phyloP scores from a whole-genome alignment of 1,284 basidiomycete genomes.

The Apiotrichum gracile region DNA sequence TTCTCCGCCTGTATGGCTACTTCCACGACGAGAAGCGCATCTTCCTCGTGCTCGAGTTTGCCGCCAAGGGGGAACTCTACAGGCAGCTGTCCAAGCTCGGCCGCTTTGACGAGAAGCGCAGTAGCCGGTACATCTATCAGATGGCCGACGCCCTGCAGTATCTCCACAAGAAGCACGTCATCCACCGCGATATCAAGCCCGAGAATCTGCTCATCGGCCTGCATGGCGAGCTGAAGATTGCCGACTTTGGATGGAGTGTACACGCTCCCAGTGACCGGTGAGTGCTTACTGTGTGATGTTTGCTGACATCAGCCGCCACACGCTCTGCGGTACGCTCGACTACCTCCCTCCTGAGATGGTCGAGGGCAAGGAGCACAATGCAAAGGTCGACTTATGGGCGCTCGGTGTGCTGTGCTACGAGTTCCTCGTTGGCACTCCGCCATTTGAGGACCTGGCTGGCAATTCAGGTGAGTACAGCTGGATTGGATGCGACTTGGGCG shows the following conservation, averaged over 20 bases:
- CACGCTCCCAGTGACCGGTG: constrained; percentile 83
- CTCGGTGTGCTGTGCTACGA: constrained; percentile 94
- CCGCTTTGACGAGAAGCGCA: constrained; percentile 79
- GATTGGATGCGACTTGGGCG: background rate
- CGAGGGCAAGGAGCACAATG: constrained; percentile 57
- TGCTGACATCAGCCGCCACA: constrained; percentile 53
- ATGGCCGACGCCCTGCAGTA: constrained; percentile 96
- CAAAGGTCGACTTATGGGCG: constrained; percentile 78
- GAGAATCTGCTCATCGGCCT: constrained; percentile 94
- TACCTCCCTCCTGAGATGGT: constrained; percentile 99
- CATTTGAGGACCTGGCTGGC: constrained; percentile 79
- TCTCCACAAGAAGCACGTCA: constrained; percentile 92
- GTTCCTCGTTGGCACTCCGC: constrained; percentile 84
- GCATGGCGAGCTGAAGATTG: constrained; percentile 96
- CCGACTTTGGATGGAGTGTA: constrained; percentile 98
- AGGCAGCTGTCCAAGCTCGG: constrained; percentile 84
- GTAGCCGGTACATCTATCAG: constrained; percentile 84
- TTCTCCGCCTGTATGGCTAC: constrained; percentile 89
- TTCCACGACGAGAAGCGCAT: constrained; percentile 98
- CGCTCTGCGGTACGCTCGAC: constrained; percentile 91
- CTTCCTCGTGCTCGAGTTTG: constrained; percentile 95
- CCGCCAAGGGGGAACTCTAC: constrained; percentile 92
- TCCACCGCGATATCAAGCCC: constrained; percentile 98
- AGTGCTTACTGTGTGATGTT: background rate
- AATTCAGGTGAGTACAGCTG: constrained; percentile 60